Conservation (phyloP, 2,329 filamentous ascomycete genomes). For the Dryadomyces quercus-mongolicae region DNA sequence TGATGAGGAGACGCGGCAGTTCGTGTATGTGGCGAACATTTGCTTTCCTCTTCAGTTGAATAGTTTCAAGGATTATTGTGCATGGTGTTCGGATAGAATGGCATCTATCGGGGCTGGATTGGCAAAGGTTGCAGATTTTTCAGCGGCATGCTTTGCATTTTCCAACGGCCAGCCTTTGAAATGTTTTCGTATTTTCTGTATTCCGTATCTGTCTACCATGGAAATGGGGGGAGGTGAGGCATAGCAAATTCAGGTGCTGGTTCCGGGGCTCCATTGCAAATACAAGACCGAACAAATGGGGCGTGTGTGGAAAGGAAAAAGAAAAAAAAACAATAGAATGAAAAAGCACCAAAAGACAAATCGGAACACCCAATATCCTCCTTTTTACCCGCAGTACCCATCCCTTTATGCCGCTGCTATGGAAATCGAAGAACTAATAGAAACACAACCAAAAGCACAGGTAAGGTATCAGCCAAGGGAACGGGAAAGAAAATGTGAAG, state of each 20-base stretch:
- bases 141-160: too few relatives aligned
- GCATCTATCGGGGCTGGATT: not conserved
- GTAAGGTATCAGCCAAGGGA: too few relatives aligned
- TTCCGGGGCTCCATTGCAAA: not conserved
- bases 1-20: too few relatives aligned
- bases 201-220: not conserved
- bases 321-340: not conserved
- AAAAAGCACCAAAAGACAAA: not conserved
- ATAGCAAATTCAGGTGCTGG: not conserved
- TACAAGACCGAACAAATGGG: not conserved
- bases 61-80: not conserved
- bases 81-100: not conserved
- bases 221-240: not conserved
- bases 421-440: not conserved
- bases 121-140: too few relatives aligned
- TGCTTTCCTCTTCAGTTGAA: not conserved
- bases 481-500: too few relatives aligned
- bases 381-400: not conserved
- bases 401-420: not conserved
- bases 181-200: too few relatives aligned
- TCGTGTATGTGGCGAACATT: too few relatives aligned
- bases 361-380: conserved; percentile 1
- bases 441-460: not conserved
- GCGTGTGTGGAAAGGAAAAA: not conserved
- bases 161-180: too few relatives aligned